Percentiles rank a stretch among this genome's conserved stretches.
These are phyloP conservation scores for Evernia prunastri DNA, from an alignment of 495 filamentous ascomycete genomes.

Conservation along the genomic window DNA sequence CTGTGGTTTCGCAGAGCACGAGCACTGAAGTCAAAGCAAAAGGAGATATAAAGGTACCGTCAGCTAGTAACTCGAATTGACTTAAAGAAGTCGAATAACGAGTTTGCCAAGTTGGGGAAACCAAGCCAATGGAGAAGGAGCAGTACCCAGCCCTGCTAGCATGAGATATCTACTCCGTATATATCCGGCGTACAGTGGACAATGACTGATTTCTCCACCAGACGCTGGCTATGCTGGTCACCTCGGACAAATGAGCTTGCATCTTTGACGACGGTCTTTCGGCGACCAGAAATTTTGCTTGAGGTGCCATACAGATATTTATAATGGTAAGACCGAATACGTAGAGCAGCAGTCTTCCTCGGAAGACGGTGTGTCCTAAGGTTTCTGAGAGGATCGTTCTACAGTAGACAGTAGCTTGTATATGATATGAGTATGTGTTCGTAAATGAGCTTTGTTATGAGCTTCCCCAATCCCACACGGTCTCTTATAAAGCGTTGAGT, in stretches of 20 bases:
- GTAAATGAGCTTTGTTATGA: background rate
- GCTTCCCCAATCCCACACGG: background rate
- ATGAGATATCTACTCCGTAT: background rate
- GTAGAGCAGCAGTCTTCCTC: background rate
- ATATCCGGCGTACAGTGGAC: background rate
- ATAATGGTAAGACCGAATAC: background rate
- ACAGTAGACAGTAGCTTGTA: background rate
- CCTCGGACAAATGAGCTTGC: background rate
- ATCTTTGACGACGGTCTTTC: background rate
- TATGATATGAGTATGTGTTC: background rate
- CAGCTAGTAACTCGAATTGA: background rate
- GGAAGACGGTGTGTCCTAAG: background rate
- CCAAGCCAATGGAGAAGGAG: background rate
- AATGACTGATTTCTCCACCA: background rate
- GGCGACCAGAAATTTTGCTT: background rate
- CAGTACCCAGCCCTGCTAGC: background rate
- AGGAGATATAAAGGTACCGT: background rate
- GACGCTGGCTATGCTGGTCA: background rate
- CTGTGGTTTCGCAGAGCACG: background rate
- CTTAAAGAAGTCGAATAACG: background rate
- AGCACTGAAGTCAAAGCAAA: background rate
- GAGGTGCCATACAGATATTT: too few species aligned
- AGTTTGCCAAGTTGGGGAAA: background rate
- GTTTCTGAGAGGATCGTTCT: background rate
- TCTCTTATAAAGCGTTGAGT: background rate